A percentile compares a stretch with the other conserved stretches of the same genome.
Evolutionary conservation across 2,329 filamentous ascomycete species (phyloP).

Genomic region (Chrysosporium queenslandicum): DNA sequence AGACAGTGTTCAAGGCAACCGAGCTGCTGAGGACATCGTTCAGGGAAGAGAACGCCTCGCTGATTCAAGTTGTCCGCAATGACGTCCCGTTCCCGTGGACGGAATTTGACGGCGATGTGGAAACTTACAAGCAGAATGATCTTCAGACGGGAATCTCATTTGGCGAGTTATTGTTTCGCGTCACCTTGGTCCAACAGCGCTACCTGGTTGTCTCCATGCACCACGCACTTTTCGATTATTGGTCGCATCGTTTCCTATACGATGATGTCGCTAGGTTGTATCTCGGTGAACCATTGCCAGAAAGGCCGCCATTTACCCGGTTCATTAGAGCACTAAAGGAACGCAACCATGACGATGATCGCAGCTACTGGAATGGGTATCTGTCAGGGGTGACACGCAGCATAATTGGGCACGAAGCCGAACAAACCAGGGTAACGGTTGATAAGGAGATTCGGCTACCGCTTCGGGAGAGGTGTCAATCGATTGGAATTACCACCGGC

Average conservation of each 20-base stretch:
- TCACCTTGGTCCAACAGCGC: constrained; percentile 13
- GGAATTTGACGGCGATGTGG: constrained; percentile 11
- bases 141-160: constrained; percentile 9
- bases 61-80: constrained; percentile 15
- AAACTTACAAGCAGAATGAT: constrained; percentile 12
- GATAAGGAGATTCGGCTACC: background rate
- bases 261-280: constrained; percentile 18
- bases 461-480: background rate
- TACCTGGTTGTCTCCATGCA: constrained; percentile 26
- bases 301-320: background rate
- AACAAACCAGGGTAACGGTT: background rate
- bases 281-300: background rate
- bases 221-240: constrained; percentile 29
- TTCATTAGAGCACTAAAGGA: background rate
- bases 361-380: background rate
- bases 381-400: background rate
- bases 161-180: constrained; percentile 8
- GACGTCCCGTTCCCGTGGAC: constrained; percentile 11
- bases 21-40: constrained; percentile 15
- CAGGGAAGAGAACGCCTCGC: constrained; percentile 5
- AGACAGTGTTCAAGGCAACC: constrained; percentile 1
- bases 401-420: background rate
- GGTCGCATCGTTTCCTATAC: constrained; percentile 26
- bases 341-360: background rate
- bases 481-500: background rate